These are phyloP conservation scores for Wickerhamiella brachini DNA, from an alignment of 805 yeast genomes.

Conservation along the genomic window DNA sequence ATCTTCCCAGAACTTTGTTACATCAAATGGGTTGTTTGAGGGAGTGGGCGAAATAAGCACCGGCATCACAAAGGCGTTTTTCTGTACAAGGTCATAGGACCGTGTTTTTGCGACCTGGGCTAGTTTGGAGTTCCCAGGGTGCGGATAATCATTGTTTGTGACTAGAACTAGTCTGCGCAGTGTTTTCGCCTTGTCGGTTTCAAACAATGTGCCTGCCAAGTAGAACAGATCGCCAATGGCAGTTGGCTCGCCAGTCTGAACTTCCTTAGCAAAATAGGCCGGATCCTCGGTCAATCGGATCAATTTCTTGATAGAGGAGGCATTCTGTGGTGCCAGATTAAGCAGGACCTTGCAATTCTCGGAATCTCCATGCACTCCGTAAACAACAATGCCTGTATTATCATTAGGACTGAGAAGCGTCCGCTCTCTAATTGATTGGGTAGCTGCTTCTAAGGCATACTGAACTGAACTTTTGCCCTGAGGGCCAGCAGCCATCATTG, in stretches of 20 bases:
- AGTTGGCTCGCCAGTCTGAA: constrained; percentile 4
- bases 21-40: constrained; percentile 6
- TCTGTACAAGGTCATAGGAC: constrained; percentile 12
- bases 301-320: constrained; percentile 10
- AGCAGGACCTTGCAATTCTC: constrained; percentile 18
- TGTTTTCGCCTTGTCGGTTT: constrained; percentile 8
- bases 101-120: constrained; percentile 20
- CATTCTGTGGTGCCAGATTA: constrained; percentile 10
- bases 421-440: constrained; percentile 50
- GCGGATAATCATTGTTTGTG: constrained; percentile 15
- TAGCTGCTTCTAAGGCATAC: constrained; percentile 36
- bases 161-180: constrained; percentile 11
- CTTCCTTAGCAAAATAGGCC: neutral
- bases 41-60: constrained; percentile 8
- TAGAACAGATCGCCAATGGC: constrained; percentile 6
- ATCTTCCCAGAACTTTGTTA: constrained; percentile 13
- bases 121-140: constrained; percentile 9
- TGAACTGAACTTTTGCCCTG: neutral
- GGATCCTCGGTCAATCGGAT: constrained; percentile 8
- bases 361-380: constrained; percentile 22
- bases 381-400: constrained; percentile 61
- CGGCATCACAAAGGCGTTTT: constrained; percentile 12
- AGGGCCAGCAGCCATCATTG: constrained; percentile 17
- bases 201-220: constrained; percentile 5
- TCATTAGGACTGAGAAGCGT: constrained; percentile 53